These are phyloP conservation scores for Fusarium xyrophilum DNA, from an alignment of 2,329 filamentous ascomycete species.

Conservation along the genomic window DNA sequence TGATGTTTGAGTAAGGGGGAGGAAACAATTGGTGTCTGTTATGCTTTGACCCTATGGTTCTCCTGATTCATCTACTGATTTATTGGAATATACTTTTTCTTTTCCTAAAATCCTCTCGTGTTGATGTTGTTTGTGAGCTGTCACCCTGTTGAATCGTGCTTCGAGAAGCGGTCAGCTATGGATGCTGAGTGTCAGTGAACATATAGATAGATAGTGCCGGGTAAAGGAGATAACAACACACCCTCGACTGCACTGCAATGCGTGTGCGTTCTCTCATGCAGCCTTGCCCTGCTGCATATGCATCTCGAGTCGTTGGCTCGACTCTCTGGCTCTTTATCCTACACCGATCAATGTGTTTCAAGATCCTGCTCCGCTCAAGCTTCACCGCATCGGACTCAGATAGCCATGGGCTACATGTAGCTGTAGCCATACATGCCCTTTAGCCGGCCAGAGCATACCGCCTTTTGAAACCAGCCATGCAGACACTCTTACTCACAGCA, in stretches of 20 bases:
- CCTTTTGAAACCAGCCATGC: constrained; percentile 32
- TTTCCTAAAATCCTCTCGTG: background rate
- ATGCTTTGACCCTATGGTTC: constrained; percentile 1
- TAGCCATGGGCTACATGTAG: background rate
- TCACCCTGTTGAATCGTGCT: constrained; percentile 20
- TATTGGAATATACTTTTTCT: background rate
- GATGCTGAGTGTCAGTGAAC: background rate
- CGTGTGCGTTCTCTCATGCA: constrained; percentile 11
- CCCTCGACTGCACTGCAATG: constrained; percentile 12
- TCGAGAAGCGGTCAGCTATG: constrained; percentile 26
- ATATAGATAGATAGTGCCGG: background rate
- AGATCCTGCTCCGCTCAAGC: constrained; percentile 15
- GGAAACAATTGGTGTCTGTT: constrained; percentile 8
- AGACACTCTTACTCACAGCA: constrained; percentile 14
- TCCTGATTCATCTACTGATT: background rate
- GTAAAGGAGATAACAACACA: constrained; percentile 24
- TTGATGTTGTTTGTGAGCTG: constrained; percentile 21
- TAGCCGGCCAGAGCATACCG: constrained; percentile 25
- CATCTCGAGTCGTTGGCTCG: background rate
- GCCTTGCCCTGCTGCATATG: constrained; percentile 21
- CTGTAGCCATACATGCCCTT: constrained; percentile 4
- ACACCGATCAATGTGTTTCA: constrained; percentile 33
- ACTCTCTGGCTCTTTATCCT: constrained; percentile 5
- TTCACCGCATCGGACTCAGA: constrained; percentile 25
- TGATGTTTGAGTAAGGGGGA: constrained; percentile 4